phyloP scores from a whole-genome alignment of 768 basidiomycete species.

The Russula olivacea region DNA sequence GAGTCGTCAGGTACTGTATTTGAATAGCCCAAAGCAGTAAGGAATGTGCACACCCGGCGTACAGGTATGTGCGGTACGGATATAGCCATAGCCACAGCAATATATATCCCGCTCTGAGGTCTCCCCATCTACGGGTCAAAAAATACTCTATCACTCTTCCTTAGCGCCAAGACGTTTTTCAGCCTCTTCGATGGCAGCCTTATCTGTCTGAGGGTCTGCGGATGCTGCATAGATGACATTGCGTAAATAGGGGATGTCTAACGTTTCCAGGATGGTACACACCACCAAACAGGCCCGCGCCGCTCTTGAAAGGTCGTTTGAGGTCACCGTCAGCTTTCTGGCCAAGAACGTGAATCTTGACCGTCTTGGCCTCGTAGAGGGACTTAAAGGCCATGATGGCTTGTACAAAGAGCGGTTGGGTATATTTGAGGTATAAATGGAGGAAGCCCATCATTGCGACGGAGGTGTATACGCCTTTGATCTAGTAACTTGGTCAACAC shows the following conservation, averaged over 20 bases:
- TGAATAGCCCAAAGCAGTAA: neutral
- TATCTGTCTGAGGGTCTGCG: constrained; percentile 76
- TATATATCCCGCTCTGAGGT: constrained; percentile 16
- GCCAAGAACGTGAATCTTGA: constrained; percentile 77
- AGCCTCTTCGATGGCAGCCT: constrained; percentile 80
- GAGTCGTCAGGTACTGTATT: neutral
- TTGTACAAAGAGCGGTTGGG: constrained; percentile 95
- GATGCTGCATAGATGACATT: constrained; percentile 33
- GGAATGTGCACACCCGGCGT: neutral
- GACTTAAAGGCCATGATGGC: constrained; percentile 92
- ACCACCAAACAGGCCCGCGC: constrained; percentile 68
- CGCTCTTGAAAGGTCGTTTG: constrained; percentile 81
- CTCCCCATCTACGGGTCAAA: neutral
- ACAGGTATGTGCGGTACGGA: constrained; percentile 6
- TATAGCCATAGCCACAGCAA: constrained; percentile 16
- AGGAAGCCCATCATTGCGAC: constrained; percentile 87
- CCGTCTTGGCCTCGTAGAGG: constrained; percentile 78
- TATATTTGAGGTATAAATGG: constrained; percentile 92
- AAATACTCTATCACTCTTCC: constrained; percentile 35
- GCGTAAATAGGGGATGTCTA: constrained; percentile 5
- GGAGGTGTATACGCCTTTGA: constrained; percentile 64
- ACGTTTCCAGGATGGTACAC: constrained; percentile 31
- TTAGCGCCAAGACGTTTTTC: constrained; percentile 81
- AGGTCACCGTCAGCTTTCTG: constrained; percentile 79
- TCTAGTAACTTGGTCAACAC: constrained; percentile 33